phyloP scores from a whole-genome alignment of 306 rosid genomes.

The Glycine latifolia region DNA sequence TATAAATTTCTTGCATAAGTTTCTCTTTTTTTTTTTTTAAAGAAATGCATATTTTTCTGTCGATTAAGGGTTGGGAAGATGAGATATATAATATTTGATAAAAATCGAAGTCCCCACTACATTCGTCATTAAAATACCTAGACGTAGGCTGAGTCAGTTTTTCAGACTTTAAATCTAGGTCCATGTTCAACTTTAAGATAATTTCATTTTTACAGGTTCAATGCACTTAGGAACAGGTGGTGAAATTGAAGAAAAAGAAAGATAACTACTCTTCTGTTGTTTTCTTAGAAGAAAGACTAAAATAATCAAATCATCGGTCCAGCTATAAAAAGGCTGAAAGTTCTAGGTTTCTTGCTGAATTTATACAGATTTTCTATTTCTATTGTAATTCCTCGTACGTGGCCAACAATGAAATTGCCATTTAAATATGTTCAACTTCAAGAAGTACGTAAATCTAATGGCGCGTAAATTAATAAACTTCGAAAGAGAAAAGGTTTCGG shows the following conservation, averaged over 20 bases:
- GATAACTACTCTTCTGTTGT: constrained; percentile 5
- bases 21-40: too few relatives aligned
- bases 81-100: background rate
- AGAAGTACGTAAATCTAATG: background rate
- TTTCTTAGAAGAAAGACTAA: background rate
- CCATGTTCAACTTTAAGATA: constrained; percentile 27
- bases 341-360: background rate
- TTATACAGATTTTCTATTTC: background rate
- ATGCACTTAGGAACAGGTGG: constrained; percentile 20
- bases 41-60: background rate
- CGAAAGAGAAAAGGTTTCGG: background rate
- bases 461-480: background rate
- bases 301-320: constrained; percentile 22
- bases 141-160: constrained; percentile 11
- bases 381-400: background rate
- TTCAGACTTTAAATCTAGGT: constrained; percentile 7
- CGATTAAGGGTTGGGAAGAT: background rate
- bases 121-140: background rate
- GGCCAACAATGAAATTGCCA: constrained; percentile 8
- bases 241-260: constrained; percentile 9
- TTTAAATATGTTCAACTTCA: constrained; percentile 10
- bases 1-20: background rate
- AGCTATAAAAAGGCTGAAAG: background rate
- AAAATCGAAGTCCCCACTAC: background rate
- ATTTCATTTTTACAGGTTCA: constrained; percentile 36